Evolutionary conservation across 2,329 filamentous ascomycete genomes (phyloP), one percentile per base, ranked within the genome.

Genomic region (Bisporella sp.): DNA sequence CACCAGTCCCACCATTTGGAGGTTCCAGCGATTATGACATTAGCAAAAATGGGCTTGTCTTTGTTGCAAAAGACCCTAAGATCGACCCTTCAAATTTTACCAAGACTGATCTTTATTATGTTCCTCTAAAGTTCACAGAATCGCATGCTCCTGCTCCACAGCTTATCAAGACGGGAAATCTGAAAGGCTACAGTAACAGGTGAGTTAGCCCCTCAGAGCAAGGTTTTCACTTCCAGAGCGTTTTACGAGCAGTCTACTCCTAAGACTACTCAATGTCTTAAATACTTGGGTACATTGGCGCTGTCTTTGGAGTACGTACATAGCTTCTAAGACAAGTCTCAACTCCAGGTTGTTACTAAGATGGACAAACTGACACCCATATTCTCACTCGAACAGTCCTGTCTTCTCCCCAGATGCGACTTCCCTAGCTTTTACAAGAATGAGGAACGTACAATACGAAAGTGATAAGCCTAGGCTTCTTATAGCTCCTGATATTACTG

Each of bases 1-100:
- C 73, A 46, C 91, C 87, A 0, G 81, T 90, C 13, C 82, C 78
- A 45, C 85, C 88, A 0, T 95, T 95, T 60, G 90, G 90, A 4
- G 88, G 86, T 21, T 71, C 81, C 0, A 79, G 81, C n/a, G 85
- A 95, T 66, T 96, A 91, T 61, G 89, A 95, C 61, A 78, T 92
- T 52, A 76, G 81, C 52, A 68, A 70, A 31, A 67, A 72, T 42
- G 86, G 84, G 0, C 74, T 92, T 47, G 79, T 83, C 5, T 91
- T 91, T 61, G 79, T 89, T 7, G 78, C 87, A 6, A 89, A 88
- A 58, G 87, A 90, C 59, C 86, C 86, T 0, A 71, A 79, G 8
- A 68, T 89, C 30, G 81, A 86, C 59, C 81, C 79, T 3, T 87
- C 87, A 0, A 77, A 86, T 50, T 81, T 87, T 66, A 95, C 89